Conservation (phyloP, 2,329 filamentous ascomycete genomes). For the Colletotrichum scovillei region DNA sequence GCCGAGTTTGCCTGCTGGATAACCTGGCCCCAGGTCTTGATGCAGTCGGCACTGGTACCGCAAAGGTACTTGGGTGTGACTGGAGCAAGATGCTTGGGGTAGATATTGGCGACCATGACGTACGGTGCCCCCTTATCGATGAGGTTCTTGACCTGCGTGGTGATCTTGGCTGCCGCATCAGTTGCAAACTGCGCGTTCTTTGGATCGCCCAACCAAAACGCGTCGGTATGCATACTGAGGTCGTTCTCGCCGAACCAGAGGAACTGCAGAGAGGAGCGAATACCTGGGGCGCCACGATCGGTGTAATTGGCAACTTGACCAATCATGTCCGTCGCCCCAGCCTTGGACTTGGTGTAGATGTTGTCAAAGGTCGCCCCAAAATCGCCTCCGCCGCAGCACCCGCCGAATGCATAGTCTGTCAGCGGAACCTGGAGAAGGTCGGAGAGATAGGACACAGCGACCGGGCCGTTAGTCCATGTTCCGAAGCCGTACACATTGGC, state of each 20-base stretch:
- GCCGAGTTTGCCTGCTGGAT: not conserved
- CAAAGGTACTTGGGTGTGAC: not conserved
- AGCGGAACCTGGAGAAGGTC: slow-evolving; percentile 9
- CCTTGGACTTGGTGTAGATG: slow-evolving; percentile 12
- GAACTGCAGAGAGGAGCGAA: not conserved
- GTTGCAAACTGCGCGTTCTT: slow-evolving; percentile 6
- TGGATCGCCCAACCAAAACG: slow-evolving; percentile 13
- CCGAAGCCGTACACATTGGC: slow-evolving; percentile 19
- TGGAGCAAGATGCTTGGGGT: not conserved
- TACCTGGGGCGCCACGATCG: not conserved
- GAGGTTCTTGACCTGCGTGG: not conserved
- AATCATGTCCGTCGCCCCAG: slow-evolving; percentile 12
- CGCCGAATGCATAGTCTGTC: not conserved
- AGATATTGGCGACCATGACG: not conserved
- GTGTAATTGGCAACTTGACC: not conserved
- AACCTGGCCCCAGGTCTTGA: not conserved
- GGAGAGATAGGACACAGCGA: slow-evolving; percentile 19
- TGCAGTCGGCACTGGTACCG: not conserved
- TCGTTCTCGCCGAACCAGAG: not conserved
- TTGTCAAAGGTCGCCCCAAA: slow-evolving; percentile 21
- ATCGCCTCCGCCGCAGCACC: slow-evolving; percentile 15
- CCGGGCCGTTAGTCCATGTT: slow-evolving; percentile 17
- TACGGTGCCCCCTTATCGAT: not conserved
- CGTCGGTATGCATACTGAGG: slow-evolving; percentile 16
- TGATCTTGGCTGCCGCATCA: slow-evolving; percentile 13